Percentiles rank a stretch among this genome's conserved stretches.
Conservation (phyloP, 2,329 filamentous ascomycete species). For the Pseudomassariella vexata region DNA sequence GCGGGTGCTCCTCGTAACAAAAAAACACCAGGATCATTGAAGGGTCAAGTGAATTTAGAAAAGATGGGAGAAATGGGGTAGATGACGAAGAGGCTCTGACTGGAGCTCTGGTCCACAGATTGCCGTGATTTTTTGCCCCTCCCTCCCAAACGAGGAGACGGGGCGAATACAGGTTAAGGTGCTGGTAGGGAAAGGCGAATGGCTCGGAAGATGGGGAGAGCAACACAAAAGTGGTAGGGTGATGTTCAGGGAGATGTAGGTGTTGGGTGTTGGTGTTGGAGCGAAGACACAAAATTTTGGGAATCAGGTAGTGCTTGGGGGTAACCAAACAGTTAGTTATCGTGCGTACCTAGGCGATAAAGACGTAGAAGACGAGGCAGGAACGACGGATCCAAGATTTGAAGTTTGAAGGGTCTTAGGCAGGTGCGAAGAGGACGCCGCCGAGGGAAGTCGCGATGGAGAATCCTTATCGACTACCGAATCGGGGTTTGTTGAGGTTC, state of each 20-base stretch:
- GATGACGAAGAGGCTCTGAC: too few species aligned
- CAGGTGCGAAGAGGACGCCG: constrained; percentile 4
- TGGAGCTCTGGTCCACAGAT: too few species aligned
- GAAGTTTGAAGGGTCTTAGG: too few species aligned
- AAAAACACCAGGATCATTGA: too few species aligned
- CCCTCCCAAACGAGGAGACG: too few species aligned
- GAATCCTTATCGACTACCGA: constrained; percentile 49
- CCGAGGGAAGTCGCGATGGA: constrained; percentile 42
- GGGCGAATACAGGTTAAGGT: too few species aligned
- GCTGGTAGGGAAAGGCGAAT: too few species aligned
- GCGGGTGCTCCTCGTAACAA: too few species aligned
- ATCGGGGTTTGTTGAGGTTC: constrained; percentile 43
- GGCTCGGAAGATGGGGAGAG: too few species aligned
- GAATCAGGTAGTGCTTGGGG: neutral
- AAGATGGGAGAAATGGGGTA: too few species aligned
- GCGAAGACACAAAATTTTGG: neutral
- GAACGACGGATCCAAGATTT: constrained; percentile 16
- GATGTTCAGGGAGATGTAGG: neutral
- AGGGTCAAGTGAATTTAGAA: too few species aligned
- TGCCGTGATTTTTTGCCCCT: too few species aligned
- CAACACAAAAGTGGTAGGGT: neutral
- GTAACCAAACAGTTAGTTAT: neutral
- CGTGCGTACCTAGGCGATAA: constrained; percentile 22
- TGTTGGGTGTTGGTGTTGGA: neutral
- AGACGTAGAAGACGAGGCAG: constrained; percentile 15